These are phyloP conservation scores for Cercospora citrullina DNA, from an alignment of 2,329 filamentous ascomycete genomes.

Conservation along the genomic window DNA sequence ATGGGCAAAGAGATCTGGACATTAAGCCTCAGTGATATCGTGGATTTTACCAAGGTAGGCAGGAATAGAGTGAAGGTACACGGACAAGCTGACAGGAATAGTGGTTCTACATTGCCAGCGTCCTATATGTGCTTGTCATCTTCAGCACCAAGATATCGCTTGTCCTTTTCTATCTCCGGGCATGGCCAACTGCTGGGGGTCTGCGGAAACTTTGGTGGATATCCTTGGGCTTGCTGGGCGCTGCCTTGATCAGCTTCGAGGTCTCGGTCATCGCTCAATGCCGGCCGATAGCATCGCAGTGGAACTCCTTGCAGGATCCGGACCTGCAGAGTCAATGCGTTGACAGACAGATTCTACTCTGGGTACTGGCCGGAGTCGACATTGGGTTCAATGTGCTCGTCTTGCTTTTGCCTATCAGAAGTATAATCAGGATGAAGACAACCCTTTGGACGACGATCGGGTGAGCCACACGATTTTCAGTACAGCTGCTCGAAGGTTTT, in stretches of 20 bases:
- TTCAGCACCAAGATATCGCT: constrained; percentile 22
- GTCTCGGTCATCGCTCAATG: constrained; percentile 15
- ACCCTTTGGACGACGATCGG: constrained; percentile 14
- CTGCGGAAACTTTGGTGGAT: constrained; percentile 13
- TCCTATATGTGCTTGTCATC: constrained; percentile 15
- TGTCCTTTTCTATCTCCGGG: constrained; percentile 20
- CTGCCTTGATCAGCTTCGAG: constrained; percentile 17
- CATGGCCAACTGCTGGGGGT: constrained; percentile 12
- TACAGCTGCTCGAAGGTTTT: too few species aligned
- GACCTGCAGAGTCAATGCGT: constrained; percentile 14
- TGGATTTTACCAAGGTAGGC: constrained; percentile 17
- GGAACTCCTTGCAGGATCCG: background rate
- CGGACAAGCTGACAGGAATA: background rate
- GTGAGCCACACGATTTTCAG: background rate
- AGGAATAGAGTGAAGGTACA: background rate
- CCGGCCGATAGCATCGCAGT: constrained; percentile 10
- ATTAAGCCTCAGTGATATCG: background rate
- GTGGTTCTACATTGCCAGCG: constrained; percentile 23
- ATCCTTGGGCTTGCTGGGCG: constrained; percentile 4
- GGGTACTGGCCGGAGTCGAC: constrained; percentile 8
- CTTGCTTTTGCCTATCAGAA: constrained; percentile 18
- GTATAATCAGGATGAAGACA: constrained; percentile 13
- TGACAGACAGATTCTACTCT: constrained; percentile 6
- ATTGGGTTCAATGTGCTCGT: constrained; percentile 20
- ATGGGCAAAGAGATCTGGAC: constrained; percentile 19